phyloP scores from a whole-genome alignment of 768 basidiomycete species.

The Phlegmacium glaucopus region DNA sequence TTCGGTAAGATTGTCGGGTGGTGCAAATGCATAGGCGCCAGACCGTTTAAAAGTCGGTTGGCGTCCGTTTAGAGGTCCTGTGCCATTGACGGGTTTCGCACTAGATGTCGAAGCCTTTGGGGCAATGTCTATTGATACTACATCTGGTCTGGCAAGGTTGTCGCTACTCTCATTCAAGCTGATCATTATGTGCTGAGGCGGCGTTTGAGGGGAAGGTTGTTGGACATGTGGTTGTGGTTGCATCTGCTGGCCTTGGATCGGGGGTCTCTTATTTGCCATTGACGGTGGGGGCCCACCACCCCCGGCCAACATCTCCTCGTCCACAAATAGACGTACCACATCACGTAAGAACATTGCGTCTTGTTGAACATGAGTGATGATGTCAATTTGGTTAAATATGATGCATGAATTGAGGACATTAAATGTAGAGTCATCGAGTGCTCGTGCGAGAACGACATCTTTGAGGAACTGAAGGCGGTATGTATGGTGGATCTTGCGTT shows the following conservation, averaged over 20 bases:
- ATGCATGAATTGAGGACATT: constrained; percentile 96
- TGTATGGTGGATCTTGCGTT: constrained; percentile 92
- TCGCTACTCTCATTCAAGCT: constrained; percentile 41
- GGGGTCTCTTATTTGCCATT: constrained; percentile 15
- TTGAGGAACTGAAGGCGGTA: constrained; percentile 97
- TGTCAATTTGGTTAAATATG: constrained; percentile 99
- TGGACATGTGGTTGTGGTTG: constrained; percentile 23
- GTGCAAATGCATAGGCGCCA: constrained; percentile 49
- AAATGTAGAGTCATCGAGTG: constrained; percentile 94
- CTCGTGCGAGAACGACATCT: constrained; percentile 94
- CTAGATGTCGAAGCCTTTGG: constrained; percentile 21
- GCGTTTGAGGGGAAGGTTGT: constrained; percentile 11
- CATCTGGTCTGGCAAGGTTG: constrained; percentile 27
- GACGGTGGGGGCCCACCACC: constrained; percentile 20
- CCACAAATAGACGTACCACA: constrained; percentile 73
- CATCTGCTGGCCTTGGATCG: constrained; percentile 12
- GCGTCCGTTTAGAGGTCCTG: constrained; percentile 20
- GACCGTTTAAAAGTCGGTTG: constrained; percentile 15
- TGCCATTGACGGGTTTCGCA: constrained; percentile 29
- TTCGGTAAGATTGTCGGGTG: constrained; percentile 52
- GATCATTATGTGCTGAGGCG: constrained; percentile 30
- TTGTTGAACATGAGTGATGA: constrained; percentile 84
- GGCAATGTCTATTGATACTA: constrained; percentile 38
- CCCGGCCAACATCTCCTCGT: constrained; percentile 58
- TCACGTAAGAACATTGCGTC: constrained; percentile 75